Conservation (phyloP, 1,139 yeast genomes). For the Arxiozyma slooffiae region DNA sequence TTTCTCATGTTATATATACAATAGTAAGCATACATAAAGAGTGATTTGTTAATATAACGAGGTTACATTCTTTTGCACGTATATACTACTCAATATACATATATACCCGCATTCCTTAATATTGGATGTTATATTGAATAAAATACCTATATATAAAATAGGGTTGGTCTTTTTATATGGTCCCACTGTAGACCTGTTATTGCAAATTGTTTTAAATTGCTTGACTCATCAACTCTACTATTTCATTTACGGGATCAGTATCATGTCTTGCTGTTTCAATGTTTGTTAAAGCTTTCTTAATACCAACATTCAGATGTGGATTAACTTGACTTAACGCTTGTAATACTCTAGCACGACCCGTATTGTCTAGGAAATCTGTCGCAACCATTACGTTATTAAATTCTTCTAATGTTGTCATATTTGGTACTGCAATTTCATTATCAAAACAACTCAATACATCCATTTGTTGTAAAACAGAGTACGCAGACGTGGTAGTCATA, state of each 20-base stretch:
- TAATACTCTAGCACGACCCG: constrained; percentile 45
- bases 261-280: constrained; percentile 74
- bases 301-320: constrained; percentile 60
- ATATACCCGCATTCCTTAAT: neutral
- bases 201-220: constrained; percentile 12
- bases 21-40: neutral
- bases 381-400: constrained; percentile 61
- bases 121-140: too few relatives aligned
- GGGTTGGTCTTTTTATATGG: neutral
- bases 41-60: neutral
- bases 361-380: constrained; percentile 50
- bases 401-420: constrained; percentile 57
- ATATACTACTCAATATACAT: too few relatives aligned
- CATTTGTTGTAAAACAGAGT: constrained; percentile 73
- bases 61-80: neutral
- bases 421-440: constrained; percentile 75
- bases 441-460: constrained; percentile 75
- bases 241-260: constrained; percentile 52
- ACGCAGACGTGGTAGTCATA: constrained; percentile 81
- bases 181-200: neutral
- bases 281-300: constrained; percentile 72
- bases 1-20: too few relatives aligned
- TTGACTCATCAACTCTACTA: constrained; percentile 43
- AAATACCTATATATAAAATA: neutral
- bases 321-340: constrained; percentile 40